phyloP scores from a whole-genome alignment of 306 rosid genomes.

The Prunus armeniaca region DNA sequence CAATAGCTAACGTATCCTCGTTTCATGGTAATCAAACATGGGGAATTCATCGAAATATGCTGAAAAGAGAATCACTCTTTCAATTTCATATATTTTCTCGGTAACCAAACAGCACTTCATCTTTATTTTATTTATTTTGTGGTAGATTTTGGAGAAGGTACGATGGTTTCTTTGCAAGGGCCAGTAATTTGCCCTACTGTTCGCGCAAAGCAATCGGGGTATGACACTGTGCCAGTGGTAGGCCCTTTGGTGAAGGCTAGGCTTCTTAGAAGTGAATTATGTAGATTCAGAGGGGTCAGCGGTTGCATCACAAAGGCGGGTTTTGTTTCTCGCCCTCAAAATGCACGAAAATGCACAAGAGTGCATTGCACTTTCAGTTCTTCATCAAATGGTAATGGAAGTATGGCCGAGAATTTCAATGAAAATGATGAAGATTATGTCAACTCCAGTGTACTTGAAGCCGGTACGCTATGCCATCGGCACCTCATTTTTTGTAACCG shows the following conservation, averaged over 20 bases:
- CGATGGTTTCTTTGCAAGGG: slow-evolving; percentile 80
- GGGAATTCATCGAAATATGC: neutral
- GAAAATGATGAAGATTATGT: slow-evolving; percentile 90
- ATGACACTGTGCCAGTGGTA: slow-evolving; percentile 49
- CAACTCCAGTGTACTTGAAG: slow-evolving; percentile 81
- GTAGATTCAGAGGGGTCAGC: slow-evolving; percentile 48
- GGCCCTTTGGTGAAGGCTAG: slow-evolving; percentile 46
- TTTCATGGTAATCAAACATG: neutral
- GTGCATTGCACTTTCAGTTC: slow-evolving; percentile 70
- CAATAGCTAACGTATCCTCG: neutral
- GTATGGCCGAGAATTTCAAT: slow-evolving; percentile 75
- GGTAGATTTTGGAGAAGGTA: slow-evolving; percentile 38
- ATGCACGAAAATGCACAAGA: slow-evolving; percentile 37
- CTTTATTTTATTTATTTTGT: neutral
- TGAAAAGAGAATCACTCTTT: neutral
- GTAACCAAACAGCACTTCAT: neutral
- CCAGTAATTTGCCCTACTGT: slow-evolving; percentile 77
- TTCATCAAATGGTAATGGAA: slow-evolving; percentile 75
- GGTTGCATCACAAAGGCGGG: slow-evolving; percentile 41
- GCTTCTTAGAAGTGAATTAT: slow-evolving; percentile 56
- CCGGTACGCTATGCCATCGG: slow-evolving; percentile 59
- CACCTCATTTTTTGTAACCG: slow-evolving; percentile 3
- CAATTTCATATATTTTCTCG: neutral
- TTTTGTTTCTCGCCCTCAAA: slow-evolving; percentile 33
- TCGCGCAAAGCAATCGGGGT: slow-evolving; percentile 57